phyloP scores from a whole-genome alignment of 148 eudicot genomes.

The Silene uniflora region DNA sequence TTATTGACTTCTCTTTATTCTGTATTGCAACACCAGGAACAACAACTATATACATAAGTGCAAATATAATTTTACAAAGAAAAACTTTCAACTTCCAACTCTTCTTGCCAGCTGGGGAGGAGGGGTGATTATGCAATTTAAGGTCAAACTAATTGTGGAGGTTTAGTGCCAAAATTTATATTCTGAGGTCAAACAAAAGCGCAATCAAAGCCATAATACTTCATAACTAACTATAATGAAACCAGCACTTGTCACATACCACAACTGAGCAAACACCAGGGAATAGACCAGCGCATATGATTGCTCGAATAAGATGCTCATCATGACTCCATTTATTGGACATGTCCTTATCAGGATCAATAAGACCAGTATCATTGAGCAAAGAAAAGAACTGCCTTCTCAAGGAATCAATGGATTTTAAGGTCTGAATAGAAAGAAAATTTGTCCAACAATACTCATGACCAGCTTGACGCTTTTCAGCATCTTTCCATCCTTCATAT shows the following conservation, averaged over 20 bases:
- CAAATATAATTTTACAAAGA: background rate
- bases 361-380: constrained; percentile 73
- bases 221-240: background rate
- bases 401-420: constrained; percentile 84
- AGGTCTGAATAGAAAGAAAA: constrained; percentile 85
- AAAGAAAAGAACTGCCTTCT: constrained; percentile 72
- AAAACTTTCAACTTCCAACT: background rate
- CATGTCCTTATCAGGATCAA: constrained; percentile 49
- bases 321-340: constrained; percentile 81
- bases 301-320: constrained; percentile 70
- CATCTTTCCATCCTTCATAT: constrained; percentile 92
- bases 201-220: background rate
- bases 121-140: background rate
- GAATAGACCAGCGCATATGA: constrained; percentile 80
- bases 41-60: constrained; percentile 1
- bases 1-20: constrained; percentile 83
- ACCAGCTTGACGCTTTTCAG: constrained; percentile 72
- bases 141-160: background rate
- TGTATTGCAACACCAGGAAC: constrained; percentile 33
- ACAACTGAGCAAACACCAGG: constrained; percentile 92
- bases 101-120: background rate
- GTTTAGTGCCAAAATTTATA: background rate
- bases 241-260: constrained; percentile 42
- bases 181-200: background rate
- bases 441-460: constrained; percentile 91